Conservation (phyloP, 2,329 filamentous ascomycete genomes). For the Thermoascus crustaceus region DNA sequence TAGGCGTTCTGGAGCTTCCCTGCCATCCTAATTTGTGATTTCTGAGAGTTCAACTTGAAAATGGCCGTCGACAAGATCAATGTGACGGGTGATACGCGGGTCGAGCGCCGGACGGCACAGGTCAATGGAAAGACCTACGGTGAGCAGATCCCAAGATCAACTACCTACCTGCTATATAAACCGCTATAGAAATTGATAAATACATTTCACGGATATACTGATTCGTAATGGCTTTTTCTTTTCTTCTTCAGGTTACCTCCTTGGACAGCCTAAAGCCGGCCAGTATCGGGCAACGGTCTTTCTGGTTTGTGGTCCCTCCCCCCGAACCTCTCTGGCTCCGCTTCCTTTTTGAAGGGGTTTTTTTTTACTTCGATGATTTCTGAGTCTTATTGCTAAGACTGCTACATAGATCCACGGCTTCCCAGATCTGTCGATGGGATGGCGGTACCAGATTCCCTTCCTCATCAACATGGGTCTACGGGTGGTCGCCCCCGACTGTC, state of each 20-base stretch:
- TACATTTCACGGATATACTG: too few species aligned
- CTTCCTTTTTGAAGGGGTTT: not conserved
- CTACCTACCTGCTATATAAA: too few species aligned
- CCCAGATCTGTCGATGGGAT: slow-evolving; percentile 75
- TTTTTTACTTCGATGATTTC: too few species aligned
- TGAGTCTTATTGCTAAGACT: slow-evolving; percentile 1
- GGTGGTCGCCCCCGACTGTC: slow-evolving; percentile 76
- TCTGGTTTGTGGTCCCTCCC: slow-evolving; percentile 42
- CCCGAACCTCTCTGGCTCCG: too few species aligned
- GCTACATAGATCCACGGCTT: slow-evolving; percentile 60
- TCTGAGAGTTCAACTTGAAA: too few species aligned
- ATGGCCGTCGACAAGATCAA: slow-evolving; percentile 56
- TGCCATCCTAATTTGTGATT: too few species aligned
- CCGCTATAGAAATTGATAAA: too few species aligned
- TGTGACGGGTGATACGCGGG: slow-evolving; percentile 55
- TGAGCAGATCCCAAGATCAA: too few species aligned
- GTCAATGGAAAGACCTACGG: slow-evolving; percentile 65
- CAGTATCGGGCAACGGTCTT: slow-evolving; percentile 46
- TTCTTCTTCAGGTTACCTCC: slow-evolving; percentile 40
- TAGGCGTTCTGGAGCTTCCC: too few species aligned
- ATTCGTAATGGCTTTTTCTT: not conserved
- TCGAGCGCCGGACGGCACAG: slow-evolving; percentile 54
- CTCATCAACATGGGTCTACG: slow-evolving; percentile 64
- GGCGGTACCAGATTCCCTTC: slow-evolving; percentile 80
- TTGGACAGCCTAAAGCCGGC: slow-evolving; percentile 38